Evolutionary conservation across 352 stramenopile species (phyloP), one percentile per base, ranked within the genome.

Genomic region (Phytophthora megakarya): DNA sequence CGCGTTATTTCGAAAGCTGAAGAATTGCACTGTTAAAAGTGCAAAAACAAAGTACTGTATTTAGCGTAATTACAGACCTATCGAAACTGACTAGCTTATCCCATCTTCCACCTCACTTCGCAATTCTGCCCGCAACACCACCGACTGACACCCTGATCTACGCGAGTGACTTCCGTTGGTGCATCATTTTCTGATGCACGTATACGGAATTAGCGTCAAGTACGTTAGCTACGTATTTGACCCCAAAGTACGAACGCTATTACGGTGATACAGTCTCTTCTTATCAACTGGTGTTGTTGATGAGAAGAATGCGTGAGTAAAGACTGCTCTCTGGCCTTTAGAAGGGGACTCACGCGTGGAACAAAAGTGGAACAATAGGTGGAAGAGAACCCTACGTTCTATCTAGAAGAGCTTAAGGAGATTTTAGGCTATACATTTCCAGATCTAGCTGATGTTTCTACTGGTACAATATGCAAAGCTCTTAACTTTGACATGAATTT

Each of bases 151-250:
- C n/a, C n/a, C n/a, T n/a, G n/a, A n/a, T n/a, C n/a, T n/a, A n/a
- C n/a, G n/a, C n/a, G n/a, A 25, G 22, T 7, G 48, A 47, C 32
- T 56, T 26, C 15, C 33, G 32, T 5, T 56, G 48, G 48, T 35
- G 48, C 1, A 35, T 16, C 19, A 18, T 47, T 9, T 56, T 47
- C 35, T 56, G 9, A n/a, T 56, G 48, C 35, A 47, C 8, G 48
- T 56, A 21, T 56, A 56, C 22, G 38, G 50, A 0, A 48, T 48
- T 16, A 38, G 38, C 50, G 50, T 58, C 1, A 23, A 42, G 16
- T 15, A 49, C 18, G 38, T 58, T 11, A 58, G 50, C 38, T 46
- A 57, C 35, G 46, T 57, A 10, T 57, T 57, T 57, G 49, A 22
- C 2, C 49, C 49, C 7, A 47, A 57, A 35, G 13, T 26, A n/a